Percentiles rank a stretch among this genome's conserved stretches.
These are phyloP conservation scores for Podospora fimiseda DNA, from an alignment of 495 filamentous ascomycete genomes.

Conservation along the genomic window DNA sequence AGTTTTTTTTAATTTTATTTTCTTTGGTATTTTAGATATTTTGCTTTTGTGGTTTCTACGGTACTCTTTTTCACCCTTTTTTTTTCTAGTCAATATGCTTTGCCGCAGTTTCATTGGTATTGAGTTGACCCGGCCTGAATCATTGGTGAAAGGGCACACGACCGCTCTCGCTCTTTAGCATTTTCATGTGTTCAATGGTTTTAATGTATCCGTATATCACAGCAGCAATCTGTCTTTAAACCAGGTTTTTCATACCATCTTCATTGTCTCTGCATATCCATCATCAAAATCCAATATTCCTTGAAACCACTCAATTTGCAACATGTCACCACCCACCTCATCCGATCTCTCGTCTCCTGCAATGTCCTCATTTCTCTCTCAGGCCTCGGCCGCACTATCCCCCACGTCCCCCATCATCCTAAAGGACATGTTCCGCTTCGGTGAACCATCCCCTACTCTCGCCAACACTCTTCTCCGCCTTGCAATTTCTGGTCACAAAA, in stretches of 20 bases:
- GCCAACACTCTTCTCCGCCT: slow-evolving; percentile 16
- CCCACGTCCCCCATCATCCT: slow-evolving; percentile 12
- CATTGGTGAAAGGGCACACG: background rate
- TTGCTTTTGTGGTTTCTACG: too few species aligned
- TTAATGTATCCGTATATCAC: too few species aligned
- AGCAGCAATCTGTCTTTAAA: too few species aligned
- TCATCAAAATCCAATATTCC: too few species aligned
- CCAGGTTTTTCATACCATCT: too few species aligned
- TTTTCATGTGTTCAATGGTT: too few species aligned
- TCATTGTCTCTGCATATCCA: too few species aligned
- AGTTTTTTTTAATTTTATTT: too few species aligned
- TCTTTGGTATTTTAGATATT: too few species aligned
- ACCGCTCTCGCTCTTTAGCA: too few species aligned
- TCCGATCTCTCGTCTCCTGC: slow-evolving; percentile 29
- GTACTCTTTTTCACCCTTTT: too few species aligned
- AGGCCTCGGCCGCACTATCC: slow-evolving; percentile 20
- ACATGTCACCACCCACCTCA: slow-evolving; percentile 39
- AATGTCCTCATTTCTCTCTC: slow-evolving; percentile 24
- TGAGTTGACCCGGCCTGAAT: background rate
- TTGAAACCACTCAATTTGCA: background rate
- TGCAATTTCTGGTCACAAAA: slow-evolving; percentile 24
- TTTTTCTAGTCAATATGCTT: too few species aligned
- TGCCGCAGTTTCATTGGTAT: background rate
- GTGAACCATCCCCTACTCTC: slow-evolving; percentile 6
- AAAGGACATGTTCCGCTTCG: slow-evolving; percentile 31